Base-by-base conservation (phyloP, 1,284 basidiomycete species). In the Sporisorium scitamineum region DNA sequence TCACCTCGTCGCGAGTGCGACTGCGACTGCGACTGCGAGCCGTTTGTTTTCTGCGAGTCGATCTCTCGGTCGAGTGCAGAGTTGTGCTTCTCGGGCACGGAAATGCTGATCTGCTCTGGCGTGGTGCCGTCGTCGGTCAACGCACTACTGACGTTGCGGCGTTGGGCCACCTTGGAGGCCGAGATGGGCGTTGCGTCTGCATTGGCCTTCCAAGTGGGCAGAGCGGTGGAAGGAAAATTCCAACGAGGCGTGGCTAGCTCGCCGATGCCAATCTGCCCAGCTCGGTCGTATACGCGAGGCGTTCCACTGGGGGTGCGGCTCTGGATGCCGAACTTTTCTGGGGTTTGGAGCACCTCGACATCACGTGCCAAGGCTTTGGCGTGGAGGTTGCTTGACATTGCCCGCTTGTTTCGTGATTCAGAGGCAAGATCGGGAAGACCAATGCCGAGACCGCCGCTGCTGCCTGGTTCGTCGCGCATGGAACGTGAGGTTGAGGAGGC, bases 161-260 rank as follows among this genome's bases (percentile, higher is more conserved):
- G 57, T 27, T 64, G 64, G n/a, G 41, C 31, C 7, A 42, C 11
- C 42, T 75, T 70, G 60, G 65, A 54, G 5, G 54, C 29, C 2
- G 64, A 64, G 20, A 61, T 39, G 26, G 70, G 66, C 9, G 65
- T 73, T 4, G 58, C 61, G 5, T 65, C 61, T 20, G 62, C 31
- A 26, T 50, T 50, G 6, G 50, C 11, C 31, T 65, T 54, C 70
- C 68, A 70, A 14, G 24, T 53, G 9, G 68, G 71, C 47, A 70
- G 32, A 9, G 68, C 55, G 5, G 67, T 58, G 32, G 61, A 50
- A 5, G 73, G 57, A 37, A 80, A 77, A 37, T 73, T 89, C 95
- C 95, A 99, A 73, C 95, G 90, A 41, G 96, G 96, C n/a, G 96
- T 98, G 8, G 94, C 89, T n/a, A 98, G 90, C 87, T 98, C 96